Evolutionary conservation across 352 stramenopile genomes (phyloP), one percentile per base, ranked within the genome.

Genomic region (Phytophthora cajani): DNA sequence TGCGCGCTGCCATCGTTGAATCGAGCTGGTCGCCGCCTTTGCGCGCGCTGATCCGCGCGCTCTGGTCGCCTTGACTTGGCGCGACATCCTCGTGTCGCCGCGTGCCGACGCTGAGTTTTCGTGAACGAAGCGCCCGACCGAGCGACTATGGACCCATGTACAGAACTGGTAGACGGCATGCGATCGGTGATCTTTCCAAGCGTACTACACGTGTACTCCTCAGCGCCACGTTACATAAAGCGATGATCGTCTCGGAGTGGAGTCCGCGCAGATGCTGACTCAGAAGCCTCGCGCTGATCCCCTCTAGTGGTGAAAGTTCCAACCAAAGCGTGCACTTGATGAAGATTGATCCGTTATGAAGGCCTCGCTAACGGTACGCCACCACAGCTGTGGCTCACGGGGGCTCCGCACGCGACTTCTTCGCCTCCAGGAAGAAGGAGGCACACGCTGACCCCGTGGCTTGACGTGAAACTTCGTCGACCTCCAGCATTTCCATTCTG

Each of bases 271-370:
- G 53, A 69, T 69, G 62, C 62, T 69, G 53, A 38, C 54, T 42
- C 54, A 55, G 62, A 69, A 69, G 44, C 33, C 14, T 33, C 23
- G 33, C 33, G 33, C 30, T 52, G 62, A 69, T 58, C 23, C 38
- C 16, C 44, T 64, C 14, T 69, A 52, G 21, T 52, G 51, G 40
- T 63, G 52, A 21, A 46, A 51, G 52, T 21, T 19, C 46, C 5
- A 47, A 17, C 50, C 5, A 23, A 46, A 19, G 54, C 38, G 14
- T 16, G 64, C 42, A 40, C 54, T 51, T 23, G 23, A 12, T 64
- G 53, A 58, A 58, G 30, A n/a, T 71, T 60, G 64, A 71, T 71
- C 47, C 64, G 57, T 60, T 71, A 57, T 71, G 49, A 71, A 49
- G 46, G 46, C 38, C 55, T 51, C 47, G 62, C 3, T 52, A 62